Percentiles rank a stretch among this genome's conserved stretches.
Conservation (phyloP, 2,329 filamentous ascomycete species). For the Arachnopeziza araneosa region DNA sequence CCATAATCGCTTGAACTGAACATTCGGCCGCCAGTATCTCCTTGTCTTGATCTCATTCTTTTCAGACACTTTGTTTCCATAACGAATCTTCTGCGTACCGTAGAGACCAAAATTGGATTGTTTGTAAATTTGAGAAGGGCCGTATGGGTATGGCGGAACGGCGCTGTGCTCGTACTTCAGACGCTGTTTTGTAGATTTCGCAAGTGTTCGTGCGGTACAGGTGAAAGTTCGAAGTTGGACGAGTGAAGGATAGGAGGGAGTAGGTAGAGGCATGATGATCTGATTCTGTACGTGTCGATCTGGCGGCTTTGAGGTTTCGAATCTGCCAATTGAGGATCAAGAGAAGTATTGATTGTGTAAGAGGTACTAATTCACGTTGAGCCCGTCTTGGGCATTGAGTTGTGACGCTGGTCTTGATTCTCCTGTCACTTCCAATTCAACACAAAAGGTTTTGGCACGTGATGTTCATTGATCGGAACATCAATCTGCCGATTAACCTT, state of each 20-base stretch:
- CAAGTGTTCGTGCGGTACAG: constrained; percentile 22
- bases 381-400: not conserved
- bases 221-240: constrained; percentile 30
- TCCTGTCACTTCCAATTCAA: not conserved
- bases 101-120: constrained; percentile 74
- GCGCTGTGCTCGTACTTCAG: constrained; percentile 28
- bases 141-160: constrained; percentile 65
- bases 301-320: too few species aligned
- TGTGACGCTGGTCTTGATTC: not conserved
- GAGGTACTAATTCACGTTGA: not conserved
- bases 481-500: not conserved
- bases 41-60: constrained; percentile 65
- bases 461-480: not conserved
- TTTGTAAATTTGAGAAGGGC: constrained; percentile 66
- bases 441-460: not conserved
- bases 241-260: not conserved
- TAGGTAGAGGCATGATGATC: not conserved
- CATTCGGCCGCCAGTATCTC: constrained; percentile 69
- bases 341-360: too few species aligned
- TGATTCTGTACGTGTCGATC: not conserved
- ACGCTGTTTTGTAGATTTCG: constrained; percentile 33
- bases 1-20: constrained; percentile 58
- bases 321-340: not conserved
- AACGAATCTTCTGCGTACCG: constrained; percentile 64
- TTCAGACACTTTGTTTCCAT: constrained; percentile 70